Conservation (phyloP, 2,329 filamentous ascomycete species). For the Pseudofabraea citricarpa region DNA sequence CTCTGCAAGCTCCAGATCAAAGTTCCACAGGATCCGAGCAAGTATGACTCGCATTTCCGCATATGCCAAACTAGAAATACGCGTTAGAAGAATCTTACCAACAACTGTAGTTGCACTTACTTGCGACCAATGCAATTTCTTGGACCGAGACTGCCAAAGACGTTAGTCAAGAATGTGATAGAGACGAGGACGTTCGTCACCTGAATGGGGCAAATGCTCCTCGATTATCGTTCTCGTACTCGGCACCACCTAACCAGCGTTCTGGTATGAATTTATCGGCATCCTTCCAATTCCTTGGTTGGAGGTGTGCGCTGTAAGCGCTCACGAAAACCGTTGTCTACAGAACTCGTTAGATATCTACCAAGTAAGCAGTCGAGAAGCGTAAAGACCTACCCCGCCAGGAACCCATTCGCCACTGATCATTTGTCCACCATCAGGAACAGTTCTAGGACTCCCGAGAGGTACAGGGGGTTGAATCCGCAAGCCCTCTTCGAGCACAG, state of each 20-base stretch:
- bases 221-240: neutral
- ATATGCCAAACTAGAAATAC: neutral
- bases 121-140: slow-evolving; percentile 1
- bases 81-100: neutral
- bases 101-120: neutral
- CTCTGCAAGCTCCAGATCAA: slow-evolving; percentile 5
- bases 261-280: slow-evolving; percentile 1
- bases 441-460: neutral
- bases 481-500: slow-evolving; percentile 22
- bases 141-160: slow-evolving; percentile 1
- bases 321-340: neutral
- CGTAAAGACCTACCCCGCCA: neutral
- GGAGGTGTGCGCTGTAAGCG: neutral
- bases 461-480: neutral
- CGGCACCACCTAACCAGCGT: neutral
- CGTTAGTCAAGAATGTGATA: no score
- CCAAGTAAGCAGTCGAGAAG: neutral
- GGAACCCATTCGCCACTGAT: slow-evolving; percentile 1
- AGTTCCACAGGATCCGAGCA: slow-evolving; percentile 6
- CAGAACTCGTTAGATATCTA: neutral
- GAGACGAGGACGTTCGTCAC: no score
- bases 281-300: neutral
- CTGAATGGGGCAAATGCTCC: slow-evolving; percentile 2
- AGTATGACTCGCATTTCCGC: slow-evolving; percentile 6
- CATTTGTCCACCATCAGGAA: neutral